These are phyloP conservation scores for Pulveroboletus sp. DNA, from an alignment of 768 basidiomycete genomes.

Conservation along the genomic window DNA sequence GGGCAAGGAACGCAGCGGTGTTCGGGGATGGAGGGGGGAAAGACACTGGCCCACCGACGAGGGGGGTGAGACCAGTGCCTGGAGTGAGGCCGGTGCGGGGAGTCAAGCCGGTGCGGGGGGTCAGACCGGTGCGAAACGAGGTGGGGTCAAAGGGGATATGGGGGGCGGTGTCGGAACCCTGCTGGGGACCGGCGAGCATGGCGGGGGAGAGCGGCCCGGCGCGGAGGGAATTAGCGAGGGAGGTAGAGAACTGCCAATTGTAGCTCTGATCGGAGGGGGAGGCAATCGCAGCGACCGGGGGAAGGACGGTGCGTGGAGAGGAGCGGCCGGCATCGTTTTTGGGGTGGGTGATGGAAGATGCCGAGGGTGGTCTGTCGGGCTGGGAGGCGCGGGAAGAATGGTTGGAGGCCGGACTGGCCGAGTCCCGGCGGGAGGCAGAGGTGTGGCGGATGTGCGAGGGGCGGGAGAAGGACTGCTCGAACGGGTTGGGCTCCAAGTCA, in stretches of 20 bases:
- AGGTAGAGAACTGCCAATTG: constrained; percentile 58
- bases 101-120: constrained; percentile 81
- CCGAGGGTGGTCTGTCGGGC: constrained; percentile 31
- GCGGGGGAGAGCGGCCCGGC: constrained; percentile 94
- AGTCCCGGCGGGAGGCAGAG: constrained; percentile 31
- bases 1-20: constrained; percentile 87
- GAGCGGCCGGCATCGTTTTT: constrained; percentile 30
- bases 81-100: constrained; percentile 80
- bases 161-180: constrained; percentile 35
- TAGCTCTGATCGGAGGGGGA: constrained; percentile 48
- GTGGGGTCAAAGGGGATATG: constrained; percentile 60
- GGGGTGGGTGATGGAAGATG: constrained; percentile 29
- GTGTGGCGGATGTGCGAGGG: constrained; percentile 50
- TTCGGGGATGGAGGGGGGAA: constrained; percentile 85
- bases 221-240: constrained; percentile 73
- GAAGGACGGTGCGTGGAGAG: constrained; percentile 68
- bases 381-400: constrained; percentile 35
- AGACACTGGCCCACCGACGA: constrained; percentile 64
- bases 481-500: constrained; percentile 84
- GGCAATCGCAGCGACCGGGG: constrained; percentile 74
- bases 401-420: constrained; percentile 31
- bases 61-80: constrained; percentile 72
- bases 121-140: constrained; percentile 80
- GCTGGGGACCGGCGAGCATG: constrained; percentile 87
- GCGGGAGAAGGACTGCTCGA: constrained; percentile 87